A percentile compares a stretch with the other conserved stretches of the same genome.
Evolutionary conservation across 176 grass and related monocot species (phyloP).

Genomic region (Oryza coarctata): DNA sequence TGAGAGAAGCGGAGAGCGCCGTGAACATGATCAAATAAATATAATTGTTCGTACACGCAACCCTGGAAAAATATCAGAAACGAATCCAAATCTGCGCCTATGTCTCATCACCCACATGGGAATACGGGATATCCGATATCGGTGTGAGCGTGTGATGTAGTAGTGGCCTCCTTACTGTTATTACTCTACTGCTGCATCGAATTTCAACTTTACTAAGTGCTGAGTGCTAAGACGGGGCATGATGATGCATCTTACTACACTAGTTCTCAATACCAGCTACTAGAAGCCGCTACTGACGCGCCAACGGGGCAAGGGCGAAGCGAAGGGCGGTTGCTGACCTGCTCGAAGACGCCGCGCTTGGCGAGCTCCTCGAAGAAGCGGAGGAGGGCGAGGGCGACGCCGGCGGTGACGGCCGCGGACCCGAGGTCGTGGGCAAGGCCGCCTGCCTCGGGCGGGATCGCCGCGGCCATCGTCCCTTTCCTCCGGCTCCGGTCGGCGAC

Average conservation of each 20-base stretch:
- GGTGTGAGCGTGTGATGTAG: neutral
- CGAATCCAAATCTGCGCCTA: neutral
- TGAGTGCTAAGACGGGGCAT: neutral
- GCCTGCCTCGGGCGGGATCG: slow-evolving; percentile 31
- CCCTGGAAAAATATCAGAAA: neutral
- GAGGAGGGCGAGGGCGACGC: slow-evolving; percentile 68
- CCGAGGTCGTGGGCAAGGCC: slow-evolving; percentile 47
- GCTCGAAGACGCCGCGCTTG: slow-evolving; percentile 74
- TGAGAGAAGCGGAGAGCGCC: neutral
- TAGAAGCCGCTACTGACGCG: neutral
- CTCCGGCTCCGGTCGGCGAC: slow-evolving; percentile 5
- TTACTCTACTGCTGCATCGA: neutral
- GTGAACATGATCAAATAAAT: neutral
- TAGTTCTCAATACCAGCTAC: neutral
- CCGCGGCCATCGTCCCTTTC: slow-evolving; percentile 24
- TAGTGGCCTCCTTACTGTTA: neutral
- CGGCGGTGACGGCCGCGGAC: slow-evolving; percentile 42
- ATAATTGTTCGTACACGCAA: neutral
- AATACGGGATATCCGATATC: neutral
- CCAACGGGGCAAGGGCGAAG: neutral
- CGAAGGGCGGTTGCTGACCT: slow-evolving; percentile 43
- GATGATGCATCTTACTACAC: too few relatives aligned
- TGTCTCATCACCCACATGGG: neutral
- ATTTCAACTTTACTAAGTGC: neutral
- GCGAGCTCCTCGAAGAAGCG: slow-evolving; percentile 85